phyloP scores from a whole-genome alignment of 106 monocot genomes.

The Acanthochlamys bracteata region DNA sequence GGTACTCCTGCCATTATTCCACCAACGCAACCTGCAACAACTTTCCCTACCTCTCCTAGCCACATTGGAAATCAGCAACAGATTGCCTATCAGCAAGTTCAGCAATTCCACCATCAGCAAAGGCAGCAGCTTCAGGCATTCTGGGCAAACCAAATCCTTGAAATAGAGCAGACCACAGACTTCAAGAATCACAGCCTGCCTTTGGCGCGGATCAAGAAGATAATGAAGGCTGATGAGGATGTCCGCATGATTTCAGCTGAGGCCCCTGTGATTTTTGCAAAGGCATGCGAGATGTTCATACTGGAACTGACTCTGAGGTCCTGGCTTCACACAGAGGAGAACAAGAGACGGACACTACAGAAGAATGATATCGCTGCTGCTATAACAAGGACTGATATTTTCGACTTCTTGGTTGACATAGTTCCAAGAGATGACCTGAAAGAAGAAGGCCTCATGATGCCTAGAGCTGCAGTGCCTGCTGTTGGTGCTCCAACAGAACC shows the following conservation, averaged over 20 bases:
- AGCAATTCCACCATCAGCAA: constrained; percentile 26
- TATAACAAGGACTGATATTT: constrained; percentile 58
- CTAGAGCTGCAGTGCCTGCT: constrained; percentile 23
- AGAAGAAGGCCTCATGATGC: constrained; percentile 49
- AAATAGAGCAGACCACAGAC: constrained; percentile 28
- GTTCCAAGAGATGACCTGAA: constrained; percentile 63
- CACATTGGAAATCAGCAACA: constrained; percentile 12
- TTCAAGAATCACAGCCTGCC: constrained; percentile 62
- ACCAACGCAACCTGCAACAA: constrained; percentile 1
- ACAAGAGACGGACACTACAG: constrained; percentile 69
- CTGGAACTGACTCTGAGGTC: constrained; percentile 55
- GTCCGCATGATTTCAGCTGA: constrained; percentile 59
- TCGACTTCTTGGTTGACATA: constrained; percentile 75
- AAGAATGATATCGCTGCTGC: constrained; percentile 73
- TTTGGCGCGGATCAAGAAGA: constrained; percentile 58
- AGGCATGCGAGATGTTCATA: constrained; percentile 75
- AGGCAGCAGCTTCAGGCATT: constrained; percentile 26
- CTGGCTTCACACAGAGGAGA: constrained; percentile 69
- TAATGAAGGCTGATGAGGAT: constrained; percentile 70
- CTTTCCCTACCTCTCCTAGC: constrained; percentile 9
- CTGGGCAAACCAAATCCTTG: constrained; percentile 32
- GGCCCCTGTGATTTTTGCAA: constrained; percentile 47
- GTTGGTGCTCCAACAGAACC: constrained; percentile 29
- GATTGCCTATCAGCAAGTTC: constrained; percentile 16
- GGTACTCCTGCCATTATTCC: constrained; percentile 1